Evolutionary conservation across 1,284 basidiomycete species (phyloP).

Genomic region (Apiotrichum akiyoshidainum): DNA sequence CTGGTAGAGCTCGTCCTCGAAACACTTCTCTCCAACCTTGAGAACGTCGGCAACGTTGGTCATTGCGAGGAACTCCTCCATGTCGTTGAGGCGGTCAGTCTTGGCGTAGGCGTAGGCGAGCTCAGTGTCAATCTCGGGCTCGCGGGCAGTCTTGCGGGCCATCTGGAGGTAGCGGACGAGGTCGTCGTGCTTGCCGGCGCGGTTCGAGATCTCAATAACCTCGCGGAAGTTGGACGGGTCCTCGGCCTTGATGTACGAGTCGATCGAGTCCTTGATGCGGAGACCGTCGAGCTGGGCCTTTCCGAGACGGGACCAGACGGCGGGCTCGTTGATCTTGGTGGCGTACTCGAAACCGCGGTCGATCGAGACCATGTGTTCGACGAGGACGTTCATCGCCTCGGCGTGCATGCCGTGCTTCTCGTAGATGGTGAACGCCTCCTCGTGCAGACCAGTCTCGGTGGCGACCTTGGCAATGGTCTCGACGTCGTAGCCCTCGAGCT

Average conservation of each 20-base stretch:
- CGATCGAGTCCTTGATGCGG: conserved; percentile 97
- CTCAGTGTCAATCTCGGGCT: conserved; percentile 98
- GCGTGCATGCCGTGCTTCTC: conserved; percentile 91
- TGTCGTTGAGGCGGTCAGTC: conserved; percentile 94
- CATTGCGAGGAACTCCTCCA: conserved; percentile 99
- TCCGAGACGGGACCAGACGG: conserved; percentile 94
- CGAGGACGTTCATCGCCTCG: conserved; percentile 94
- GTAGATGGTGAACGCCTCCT: conserved; percentile 95
- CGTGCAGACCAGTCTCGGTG: conserved; percentile 90
- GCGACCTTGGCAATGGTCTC: conserved; percentile 96
- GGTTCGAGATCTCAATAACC: conserved; percentile 94
- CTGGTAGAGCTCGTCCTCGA: conserved; percentile 97
- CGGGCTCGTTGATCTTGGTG: conserved; percentile 92
- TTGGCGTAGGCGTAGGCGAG: conserved; percentile 95
- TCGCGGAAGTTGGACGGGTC: conserved; percentile 94
- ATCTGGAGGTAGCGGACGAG: conserved; percentile 97
- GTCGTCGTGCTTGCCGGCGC: conserved; percentile 97
- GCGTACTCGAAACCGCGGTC: conserved; percentile 96
- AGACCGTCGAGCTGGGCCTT: conserved; percentile 99
- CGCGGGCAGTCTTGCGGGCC: conserved; percentile 96
- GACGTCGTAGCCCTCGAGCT: conserved; percentile 90
- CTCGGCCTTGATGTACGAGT: conserved; percentile 98
- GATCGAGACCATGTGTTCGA: conserved; percentile 96
- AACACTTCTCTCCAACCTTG: conserved; percentile 97
- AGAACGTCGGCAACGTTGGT: conserved; percentile 97